Evolutionary conservation across 2,329 filamentous ascomycete species (phyloP), one percentile per base, ranked within the genome.

Genomic region (Pseudogymnoascus sp.): DNA sequence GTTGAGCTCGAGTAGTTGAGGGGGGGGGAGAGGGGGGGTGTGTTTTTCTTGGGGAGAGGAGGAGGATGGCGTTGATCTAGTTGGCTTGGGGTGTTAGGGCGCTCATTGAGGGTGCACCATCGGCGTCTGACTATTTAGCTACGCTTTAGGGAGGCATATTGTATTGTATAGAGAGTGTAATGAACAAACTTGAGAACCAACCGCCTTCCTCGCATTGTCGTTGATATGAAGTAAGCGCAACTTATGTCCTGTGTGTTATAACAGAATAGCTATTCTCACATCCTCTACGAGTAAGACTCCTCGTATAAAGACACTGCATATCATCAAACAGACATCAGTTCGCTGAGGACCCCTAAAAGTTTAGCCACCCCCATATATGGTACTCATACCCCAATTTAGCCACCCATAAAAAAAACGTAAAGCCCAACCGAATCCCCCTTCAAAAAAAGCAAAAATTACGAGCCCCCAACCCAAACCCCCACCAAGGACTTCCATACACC

Each of bases 1-100:
- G 68, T 74, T 86, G 64, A 81, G 82, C 68, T 80, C 80, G 29
- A 86, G 83, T 47, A 47, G 21, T n/a, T 47, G 42, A 47, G 42
- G 10, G 4, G 11, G 11, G 19, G 19, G 6, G 40, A 24, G 19
- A 11, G 19, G 19, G 19, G 19, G 19, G 19, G 2, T 19, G 19
- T 19, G 19, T 19, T 19, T 47, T 26, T 47, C 42, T 47, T 47
- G 21, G 21, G 42, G 21, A 4, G 13, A n/a, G 42, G 13, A 13
- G 21, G 26, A 3, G 1, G 21, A 6, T 26, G 42, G 42, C 21
- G 42, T 47, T 47, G 11, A 47, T 47, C 42, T 47, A 47, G 21
- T 47, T 47, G 21, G 19, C 42, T 26, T 47, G 42, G 19, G 42
- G 21, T 47, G 42, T 47, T 47, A 19, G 19, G 42, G 42, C 11